phyloP scores from a whole-genome alignment of 2,329 filamentous ascomycete genomes.

The Sordariomycetes sp. region DNA sequence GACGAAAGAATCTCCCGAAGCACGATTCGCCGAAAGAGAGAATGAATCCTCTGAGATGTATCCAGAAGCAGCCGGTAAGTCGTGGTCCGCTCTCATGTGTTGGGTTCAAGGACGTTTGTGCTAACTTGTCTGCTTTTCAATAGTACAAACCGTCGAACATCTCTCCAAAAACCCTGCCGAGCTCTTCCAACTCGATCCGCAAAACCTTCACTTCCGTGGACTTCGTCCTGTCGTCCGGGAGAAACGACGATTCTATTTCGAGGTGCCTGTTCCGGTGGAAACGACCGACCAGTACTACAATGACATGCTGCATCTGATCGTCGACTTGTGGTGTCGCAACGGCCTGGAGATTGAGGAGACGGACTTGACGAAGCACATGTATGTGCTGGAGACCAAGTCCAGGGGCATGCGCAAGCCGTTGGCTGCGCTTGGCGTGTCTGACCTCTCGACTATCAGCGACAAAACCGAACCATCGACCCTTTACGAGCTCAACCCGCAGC shows the following conservation, averaged over 20 bases:
- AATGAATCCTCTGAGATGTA: too few relatives aligned
- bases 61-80: too few relatives aligned
- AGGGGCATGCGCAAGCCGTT: background rate
- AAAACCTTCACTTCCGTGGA: background rate
- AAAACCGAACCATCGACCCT: background rate
- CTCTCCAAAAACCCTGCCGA: background rate
- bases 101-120: too few relatives aligned
- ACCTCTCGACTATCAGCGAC: background rate
- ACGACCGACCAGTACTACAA: background rate
- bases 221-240: background rate
- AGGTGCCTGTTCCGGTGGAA: too few relatives aligned
- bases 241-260: conserved; percentile 1
- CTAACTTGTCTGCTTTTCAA: too few relatives aligned
- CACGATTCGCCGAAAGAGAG: too few relatives aligned
- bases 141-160: conserved; percentile 1
- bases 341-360: background rate
- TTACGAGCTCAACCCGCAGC: too few relatives aligned
- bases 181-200: background rate
- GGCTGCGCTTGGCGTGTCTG: background rate
- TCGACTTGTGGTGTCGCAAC: background rate
- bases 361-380: conserved; percentile 1
- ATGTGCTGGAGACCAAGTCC: background rate
- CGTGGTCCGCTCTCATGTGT: too few relatives aligned
- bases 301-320: background rate
- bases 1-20: too few relatives aligned